Base-by-base conservation (phyloP, 805 yeast species). In the Sugiyamaella floridensis region DNA sequence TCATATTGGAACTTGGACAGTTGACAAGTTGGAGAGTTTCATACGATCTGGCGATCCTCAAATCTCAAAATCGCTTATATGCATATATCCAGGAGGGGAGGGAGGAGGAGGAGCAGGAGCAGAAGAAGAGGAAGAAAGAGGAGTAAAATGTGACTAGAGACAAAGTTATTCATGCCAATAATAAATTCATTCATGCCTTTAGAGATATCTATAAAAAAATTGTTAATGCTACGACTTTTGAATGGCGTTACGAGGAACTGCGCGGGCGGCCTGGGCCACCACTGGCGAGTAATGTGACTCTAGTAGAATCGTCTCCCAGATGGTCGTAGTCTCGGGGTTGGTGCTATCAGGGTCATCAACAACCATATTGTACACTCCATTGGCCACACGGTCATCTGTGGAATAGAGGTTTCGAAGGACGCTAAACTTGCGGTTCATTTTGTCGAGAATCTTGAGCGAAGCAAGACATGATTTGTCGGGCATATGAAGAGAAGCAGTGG, bases 401-500 rank as follows among this genome's bases (percentile, higher is more conserved):
- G 88, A 81, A 71, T 85, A 89, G 48, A 92, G 71, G 1, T 95
- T 86, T 49, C 81, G 77, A 45, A 89, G 70, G 49, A 83, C 85
- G 43, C 88, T 83, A 66, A 83, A 85, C 65, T 85, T 78, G 49
- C 80, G 81, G 65, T 80, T 75, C 54, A 93, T 72, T 61, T 87
- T 86, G 26, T 87, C 93, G 46, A 92, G 64, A 58, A 92, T 86
- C 63, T 86, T 85, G 47, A 89, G 71, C 1, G 83, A 67, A 0
- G 96, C 95, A 59, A 88, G 74, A 1, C 88, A 71, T 0, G 97
- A 82, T 67, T 89, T 89, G 67, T 92, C 98, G 2, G 98, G 97
- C 14, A 89, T 77, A 51, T 89, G 87, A 48, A 86, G 72, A 45
- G 81, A 65, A 14, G 81, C 70, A 63, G 82, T 76, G 50, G 88